Percentiles rank a stretch among this genome's conserved stretches.
phyloP scores from a whole-genome alignment of 2,329 filamentous ascomycete species.

The Catunica adiposa region DNA sequence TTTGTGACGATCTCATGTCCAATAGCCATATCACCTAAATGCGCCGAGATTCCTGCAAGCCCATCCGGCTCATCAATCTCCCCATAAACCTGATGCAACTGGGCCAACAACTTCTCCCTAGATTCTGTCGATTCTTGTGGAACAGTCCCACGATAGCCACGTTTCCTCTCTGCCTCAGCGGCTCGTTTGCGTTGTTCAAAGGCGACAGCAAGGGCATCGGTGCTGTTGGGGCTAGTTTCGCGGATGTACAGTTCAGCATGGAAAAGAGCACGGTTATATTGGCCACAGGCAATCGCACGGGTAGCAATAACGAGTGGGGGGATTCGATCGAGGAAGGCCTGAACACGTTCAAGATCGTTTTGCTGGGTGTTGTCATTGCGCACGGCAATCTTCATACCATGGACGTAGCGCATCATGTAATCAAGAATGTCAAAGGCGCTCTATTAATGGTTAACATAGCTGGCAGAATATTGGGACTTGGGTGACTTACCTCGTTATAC shows the following conservation, averaged over 20 bases:
- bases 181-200: conserved; percentile 15
- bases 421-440: conserved; percentile 82
- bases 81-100: conserved; percentile 83
- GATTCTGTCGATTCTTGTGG: conserved; percentile 18
- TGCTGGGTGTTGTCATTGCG: conserved; percentile 24
- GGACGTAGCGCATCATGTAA: conserved; percentile 80
- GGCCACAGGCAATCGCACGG: conserved; percentile 82
- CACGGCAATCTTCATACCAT: conserved; percentile 33
- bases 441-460: conserved; percentile 27
- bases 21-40: conserved; percentile 72
- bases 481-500: conserved; percentile 60
- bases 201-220: not conserved
- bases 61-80: conserved; percentile 97
- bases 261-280: conserved; percentile 81
- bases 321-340: conserved; percentile 41
- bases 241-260: conserved; percentile 83
- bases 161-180: conserved; percentile 27
- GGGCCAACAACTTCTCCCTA: conserved; percentile 40
- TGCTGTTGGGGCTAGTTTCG: conserved; percentile 19
- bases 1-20: conserved; percentile 89
- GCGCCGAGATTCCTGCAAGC: conserved; percentile 81
- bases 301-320: conserved; percentile 60
- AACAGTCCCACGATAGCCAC: conserved; percentile 26
- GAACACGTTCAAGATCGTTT: conserved; percentile 32
- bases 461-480: not conserved